Conservation (phyloP, 2,329 filamentous ascomycete species). For the Exophiala viscosa region DNA sequence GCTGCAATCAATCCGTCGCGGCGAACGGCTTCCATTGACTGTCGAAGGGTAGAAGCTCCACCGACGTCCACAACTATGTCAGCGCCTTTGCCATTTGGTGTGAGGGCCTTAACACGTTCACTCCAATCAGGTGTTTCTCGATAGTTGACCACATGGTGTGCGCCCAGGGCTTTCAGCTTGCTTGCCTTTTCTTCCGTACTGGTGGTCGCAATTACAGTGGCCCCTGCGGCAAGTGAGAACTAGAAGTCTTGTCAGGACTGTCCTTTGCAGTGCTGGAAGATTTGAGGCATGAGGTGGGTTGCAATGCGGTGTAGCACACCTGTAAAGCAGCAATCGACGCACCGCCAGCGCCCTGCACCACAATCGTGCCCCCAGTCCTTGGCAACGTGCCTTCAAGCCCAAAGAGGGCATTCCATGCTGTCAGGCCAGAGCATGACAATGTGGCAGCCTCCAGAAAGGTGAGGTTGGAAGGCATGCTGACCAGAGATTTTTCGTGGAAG, state of each 20-base stretch:
- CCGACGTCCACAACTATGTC: conserved; percentile 42
- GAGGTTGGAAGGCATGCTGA: conserved; percentile 58
- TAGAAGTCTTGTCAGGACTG: too few species aligned
- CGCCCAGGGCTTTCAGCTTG: conserved; percentile 38
- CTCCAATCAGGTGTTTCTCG: conserved; percentile 45
- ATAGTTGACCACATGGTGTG: conserved; percentile 50
- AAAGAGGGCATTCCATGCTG: conserved; percentile 64
- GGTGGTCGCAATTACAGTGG: conserved; percentile 48
- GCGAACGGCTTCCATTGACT: conserved; percentile 25
- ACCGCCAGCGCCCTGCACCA: conserved; percentile 60
- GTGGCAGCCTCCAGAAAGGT: conserved; percentile 54
- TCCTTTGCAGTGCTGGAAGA: too few species aligned
- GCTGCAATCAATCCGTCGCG: too few species aligned
- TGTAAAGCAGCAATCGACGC: conserved; percentile 47
- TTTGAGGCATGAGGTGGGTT: too few species aligned
- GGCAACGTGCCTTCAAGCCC: conserved; percentile 48
- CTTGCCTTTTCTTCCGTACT: conserved; percentile 49
- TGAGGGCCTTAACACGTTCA: conserved; percentile 43
- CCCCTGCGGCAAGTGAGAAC: conserved; percentile 36
- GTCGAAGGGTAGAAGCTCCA: conserved; percentile 40
- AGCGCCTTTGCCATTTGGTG: conserved; percentile 40
- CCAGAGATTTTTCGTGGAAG: conserved; percentile 66
- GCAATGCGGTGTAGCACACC: background rate
- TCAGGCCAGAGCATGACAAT: conserved; percentile 59
- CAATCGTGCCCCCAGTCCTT: conserved; percentile 53